Evolutionary conservation across 495 filamentous ascomycete genomes (phyloP), one percentile per base, ranked within the genome.

Genomic region (Lasiosphaeria hispida): DNA sequence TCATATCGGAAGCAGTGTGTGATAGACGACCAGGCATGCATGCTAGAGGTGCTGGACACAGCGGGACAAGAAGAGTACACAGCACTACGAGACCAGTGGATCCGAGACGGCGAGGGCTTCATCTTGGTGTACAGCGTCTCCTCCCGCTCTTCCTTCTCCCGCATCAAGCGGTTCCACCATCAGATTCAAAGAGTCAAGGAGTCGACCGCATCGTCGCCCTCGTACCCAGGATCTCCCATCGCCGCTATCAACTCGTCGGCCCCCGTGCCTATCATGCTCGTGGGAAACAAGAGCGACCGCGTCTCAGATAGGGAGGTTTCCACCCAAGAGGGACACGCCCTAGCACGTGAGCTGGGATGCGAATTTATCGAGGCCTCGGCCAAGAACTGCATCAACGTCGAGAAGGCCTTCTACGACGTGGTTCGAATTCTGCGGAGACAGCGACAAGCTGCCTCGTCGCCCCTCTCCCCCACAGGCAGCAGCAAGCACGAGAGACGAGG

Each of bases 21-120:
- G 60, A 97, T 97, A 71, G 94, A 98, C 72, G 84, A 87, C 57
- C 91, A 95, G 69, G 89, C 94, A 17, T 97, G 94, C 78, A 97
- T 98, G 94, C 83, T 97, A 65, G 94, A 98, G 76, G 93, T 97
- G 38, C 82, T 98, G 58, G 94, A 98, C 77, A 98, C 95, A 34
- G 94, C 94, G 35, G 94, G 94, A n/a, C 95, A 98, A 74, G 94
- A 98, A 76, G 94, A 98, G 75, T 98, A 98, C 73, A 97, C 92
- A 53, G 94, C 95, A 38, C 79, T 97, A 66, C 82, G 94, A 63
- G 94, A 98, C 71, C 94, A 97, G 76, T 97, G 94, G 94, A 97
- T 97, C 66, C 83, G 95, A 39, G 93, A 97, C 69, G 94, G 94
- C 35, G 95, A 98, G 71, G 94, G 95, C 1, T 97, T 98, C 70